Evolutionary conservation across 768 basidiomycete species (phyloP), one percentile per base, ranked within the genome.

Genomic region (Russula olivacea): DNA sequence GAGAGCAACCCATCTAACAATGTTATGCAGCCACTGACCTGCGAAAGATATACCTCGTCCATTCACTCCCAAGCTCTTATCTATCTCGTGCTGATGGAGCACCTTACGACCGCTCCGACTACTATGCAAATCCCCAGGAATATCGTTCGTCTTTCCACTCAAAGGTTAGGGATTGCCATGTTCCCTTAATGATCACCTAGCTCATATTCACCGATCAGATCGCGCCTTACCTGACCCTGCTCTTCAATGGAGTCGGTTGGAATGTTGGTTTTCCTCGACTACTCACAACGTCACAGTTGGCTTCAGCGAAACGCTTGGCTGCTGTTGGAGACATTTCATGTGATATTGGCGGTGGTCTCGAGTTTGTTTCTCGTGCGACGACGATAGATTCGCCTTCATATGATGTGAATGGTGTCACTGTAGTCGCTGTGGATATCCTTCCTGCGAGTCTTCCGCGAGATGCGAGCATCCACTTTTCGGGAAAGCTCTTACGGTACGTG

Each of bases 381-480:
- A 95, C 93, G 0, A 82, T 95, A 58, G 85, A 84, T 11, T 75
- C 82, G 5, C 94, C 94, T 0, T 86, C 84, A 71, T 91, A 85
- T 74, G 81, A 81, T 58, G 77, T 84, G 14, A 83, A 84, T 0
- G 75, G 77, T n/a, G 80, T 84, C 43, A 84, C 88, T 59, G 84
- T 96, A 68, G 93, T 94, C 84, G 83, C 90, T 0, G 88, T 95
- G 55, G 94, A 98, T 70, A 97, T 96, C 68, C 81, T 97, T 4
- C 94, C 94, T 0, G 82, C 94, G 0, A 83, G 88, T 60, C 79
- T 98, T 28, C 90, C 93, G 1, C 75, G 84, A 59, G 93, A 96
- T 66, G 88, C 93, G 8, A 91, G 90, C 1, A 69, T 78, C 25
- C 85, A 89, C 63, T 97, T 97, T 73, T 89, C 88, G 10, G 70